Evolutionary conservation across 2,329 filamentous ascomycete genomes (phyloP).

Genomic region (Phaeosphaeriaceae sp.): DNA sequence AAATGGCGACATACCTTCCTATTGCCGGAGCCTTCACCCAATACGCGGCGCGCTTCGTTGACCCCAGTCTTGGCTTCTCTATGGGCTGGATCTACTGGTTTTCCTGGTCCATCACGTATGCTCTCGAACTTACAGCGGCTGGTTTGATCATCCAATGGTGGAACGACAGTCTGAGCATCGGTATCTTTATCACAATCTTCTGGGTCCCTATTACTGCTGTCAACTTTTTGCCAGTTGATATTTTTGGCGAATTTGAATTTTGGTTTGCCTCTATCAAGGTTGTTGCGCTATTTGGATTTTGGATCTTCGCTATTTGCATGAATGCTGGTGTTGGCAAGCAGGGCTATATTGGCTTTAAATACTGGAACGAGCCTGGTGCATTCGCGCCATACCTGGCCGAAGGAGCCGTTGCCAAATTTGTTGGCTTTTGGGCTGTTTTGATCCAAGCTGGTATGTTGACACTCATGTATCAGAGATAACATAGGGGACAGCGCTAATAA

Average conservation of each 20-base stretch:
- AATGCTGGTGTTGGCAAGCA: constrained; percentile 71
- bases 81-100: constrained; percentile 90
- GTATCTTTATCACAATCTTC: constrained; percentile 76
- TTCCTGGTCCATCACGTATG: constrained; percentile 74
- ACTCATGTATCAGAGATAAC: no score
- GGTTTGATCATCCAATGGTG: constrained; percentile 80
- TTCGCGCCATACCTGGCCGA: constrained; percentile 69
- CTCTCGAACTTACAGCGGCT: constrained; percentile 74
- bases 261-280: constrained; percentile 81
- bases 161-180: constrained; percentile 67
- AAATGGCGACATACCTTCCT: constrained; percentile 81
- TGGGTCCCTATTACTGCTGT: constrained; percentile 70
- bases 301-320: constrained; percentile 78
- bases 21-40: constrained; percentile 77
- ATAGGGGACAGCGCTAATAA: no score
- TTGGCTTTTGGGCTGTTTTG: constrained; percentile 72
- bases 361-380: constrained; percentile 72
- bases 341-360: constrained; percentile 75
- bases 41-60: constrained; percentile 77
- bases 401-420: constrained; percentile 66
- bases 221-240: constrained; percentile 74
- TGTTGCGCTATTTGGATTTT: constrained; percentile 74
- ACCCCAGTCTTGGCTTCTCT: constrained; percentile 74
- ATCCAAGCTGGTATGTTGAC: constrained; percentile 62
- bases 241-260: constrained; percentile 80